Conservation (phyloP, 805 yeast species). For the Candida boidinii region DNA sequence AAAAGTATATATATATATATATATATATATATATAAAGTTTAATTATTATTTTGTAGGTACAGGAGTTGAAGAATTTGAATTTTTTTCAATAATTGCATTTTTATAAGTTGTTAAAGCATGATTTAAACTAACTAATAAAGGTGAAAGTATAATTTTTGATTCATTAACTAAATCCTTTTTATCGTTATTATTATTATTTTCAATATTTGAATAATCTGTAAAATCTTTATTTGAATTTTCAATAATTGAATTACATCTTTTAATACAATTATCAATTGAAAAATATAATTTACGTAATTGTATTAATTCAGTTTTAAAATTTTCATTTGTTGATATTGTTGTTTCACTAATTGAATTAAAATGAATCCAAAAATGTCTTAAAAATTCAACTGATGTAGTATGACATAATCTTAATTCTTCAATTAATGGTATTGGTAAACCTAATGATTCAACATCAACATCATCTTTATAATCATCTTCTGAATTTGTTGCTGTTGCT, state of each 20-base stretch:
- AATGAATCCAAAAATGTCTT: slow-evolving; percentile 66
- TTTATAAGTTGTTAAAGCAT: slow-evolving; percentile 41
- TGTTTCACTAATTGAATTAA: slow-evolving; percentile 27
- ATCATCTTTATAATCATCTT: slow-evolving; percentile 2
- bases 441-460: slow-evolving; percentile 5
- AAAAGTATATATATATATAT: slow-evolving; percentile 3
- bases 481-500: slow-evolving; percentile 13
- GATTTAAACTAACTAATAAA: slow-evolving; percentile 31
- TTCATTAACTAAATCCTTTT: slow-evolving; percentile 9
- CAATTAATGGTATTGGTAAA: slow-evolving; percentile 30
- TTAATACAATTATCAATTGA: slow-evolving; percentile 40
- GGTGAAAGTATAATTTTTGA: slow-evolving; percentile 27
- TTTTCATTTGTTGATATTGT: slow-evolving; percentile 21
- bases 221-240: slow-evolving; percentile 10
- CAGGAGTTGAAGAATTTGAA: neutral
- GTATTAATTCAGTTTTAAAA: slow-evolving; percentile 21
- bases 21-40: slow-evolving; percentile 1
- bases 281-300: slow-evolving; percentile 35
- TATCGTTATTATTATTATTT: slow-evolving; percentile 10
- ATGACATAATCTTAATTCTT: slow-evolving; percentile 52
- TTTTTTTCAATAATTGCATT: slow-evolving; percentile 22
- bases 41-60: neutral
- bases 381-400: slow-evolving; percentile 69
- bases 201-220: neutral
- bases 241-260: slow-evolving; percentile 29